These are phyloP conservation scores for Collybia sp. DNA, from an alignment of 768 basidiomycete genomes.

Conservation along the genomic window DNA sequence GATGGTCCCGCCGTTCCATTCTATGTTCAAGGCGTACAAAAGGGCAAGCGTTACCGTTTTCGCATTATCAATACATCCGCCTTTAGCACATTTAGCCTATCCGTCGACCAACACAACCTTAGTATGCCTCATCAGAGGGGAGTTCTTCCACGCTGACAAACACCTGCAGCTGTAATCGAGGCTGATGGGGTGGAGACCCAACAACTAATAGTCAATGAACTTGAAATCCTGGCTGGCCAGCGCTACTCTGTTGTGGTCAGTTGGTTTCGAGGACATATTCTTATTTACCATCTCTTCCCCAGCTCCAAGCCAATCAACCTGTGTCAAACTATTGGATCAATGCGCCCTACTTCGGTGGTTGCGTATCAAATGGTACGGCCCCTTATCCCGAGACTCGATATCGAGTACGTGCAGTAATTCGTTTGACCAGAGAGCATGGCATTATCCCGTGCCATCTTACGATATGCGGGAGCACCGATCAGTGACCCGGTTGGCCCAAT, in stretches of 20 bases:
- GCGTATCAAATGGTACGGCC: too few relatives aligned
- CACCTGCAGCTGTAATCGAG: conserved; percentile 29
- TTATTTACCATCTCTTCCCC: too few relatives aligned
- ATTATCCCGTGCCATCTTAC: too few relatives aligned
- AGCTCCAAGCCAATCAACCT: conserved; percentile 23
- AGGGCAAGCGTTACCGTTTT: conserved; percentile 34
- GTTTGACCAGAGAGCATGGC: too few relatives aligned
- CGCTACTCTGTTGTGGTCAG: conserved; percentile 16
- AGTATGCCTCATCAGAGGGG: conserved; percentile 1
- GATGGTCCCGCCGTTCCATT: conserved; percentile 27
- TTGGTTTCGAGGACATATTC: too few relatives aligned
- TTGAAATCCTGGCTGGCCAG: conserved; percentile 30
- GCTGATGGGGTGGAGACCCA: conserved; percentile 30
- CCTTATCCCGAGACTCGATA: too few relatives aligned
- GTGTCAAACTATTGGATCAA: conserved; percentile 33
- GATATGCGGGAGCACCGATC: too few relatives aligned
- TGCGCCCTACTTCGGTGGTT: too few relatives aligned
- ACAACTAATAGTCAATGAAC: conserved; percentile 29
- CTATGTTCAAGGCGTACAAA: conserved; percentile 31
- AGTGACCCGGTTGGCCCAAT: too few relatives aligned
- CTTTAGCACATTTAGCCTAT: conserved; percentile 22
- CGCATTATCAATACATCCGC: conserved; percentile 26
- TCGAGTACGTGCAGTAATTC: too few relatives aligned
- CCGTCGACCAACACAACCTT: conserved; percentile 23
- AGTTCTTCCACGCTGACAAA: too few relatives aligned